A percentile compares a stretch with the other conserved stretches of the same genome.
Conservation (phyloP, 805 yeast genomes). For the Metschnikowia baotianmanensis region DNA sequence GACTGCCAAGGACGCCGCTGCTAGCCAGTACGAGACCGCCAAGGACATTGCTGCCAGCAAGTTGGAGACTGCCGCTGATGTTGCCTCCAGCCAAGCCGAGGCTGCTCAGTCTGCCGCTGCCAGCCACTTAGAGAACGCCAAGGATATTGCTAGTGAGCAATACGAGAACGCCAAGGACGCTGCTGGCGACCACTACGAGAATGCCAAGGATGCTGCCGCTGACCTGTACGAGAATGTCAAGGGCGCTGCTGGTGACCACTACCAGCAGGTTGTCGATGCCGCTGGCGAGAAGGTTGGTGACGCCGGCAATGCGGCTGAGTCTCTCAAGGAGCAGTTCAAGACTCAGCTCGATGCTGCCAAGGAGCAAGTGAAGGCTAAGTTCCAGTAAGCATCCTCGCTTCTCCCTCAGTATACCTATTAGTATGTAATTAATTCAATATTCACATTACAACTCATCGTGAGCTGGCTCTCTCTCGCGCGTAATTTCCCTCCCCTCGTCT, state of each 20-base stretch:
- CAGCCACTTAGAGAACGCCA: constrained; percentile 8
- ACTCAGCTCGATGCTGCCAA: constrained; percentile 10
- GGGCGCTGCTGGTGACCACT: constrained; percentile 8
- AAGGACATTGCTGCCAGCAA: constrained; percentile 10
- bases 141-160: constrained; percentile 3
- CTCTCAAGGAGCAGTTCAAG: constrained; percentile 12
- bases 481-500: constrained; percentile 6
- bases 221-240: constrained; percentile 10
- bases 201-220: constrained; percentile 8
- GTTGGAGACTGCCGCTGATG: constrained; percentile 9
- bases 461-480: constrained; percentile 4
- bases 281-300: constrained; percentile 4
- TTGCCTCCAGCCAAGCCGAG: constrained; percentile 8
- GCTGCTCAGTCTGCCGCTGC: constrained; percentile 18
- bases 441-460: constrained; percentile 6
- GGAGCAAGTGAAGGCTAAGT: constrained; percentile 17
- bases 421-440: constrained; percentile 2
- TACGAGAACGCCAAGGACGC: constrained; percentile 4
- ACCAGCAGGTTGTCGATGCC: constrained; percentile 9
- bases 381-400: constrained; percentile 8
- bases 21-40: constrained; percentile 9
- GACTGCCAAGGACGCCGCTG: constrained; percentile 12
- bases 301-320: constrained; percentile 9
- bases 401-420: neutral
- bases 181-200: constrained; percentile 5